Evolutionary conservation across 495 filamentous ascomycete genomes (phyloP), one percentile per base, ranked within the genome.

Genomic region (Pseudoneurospora amorphoporcata): DNA sequence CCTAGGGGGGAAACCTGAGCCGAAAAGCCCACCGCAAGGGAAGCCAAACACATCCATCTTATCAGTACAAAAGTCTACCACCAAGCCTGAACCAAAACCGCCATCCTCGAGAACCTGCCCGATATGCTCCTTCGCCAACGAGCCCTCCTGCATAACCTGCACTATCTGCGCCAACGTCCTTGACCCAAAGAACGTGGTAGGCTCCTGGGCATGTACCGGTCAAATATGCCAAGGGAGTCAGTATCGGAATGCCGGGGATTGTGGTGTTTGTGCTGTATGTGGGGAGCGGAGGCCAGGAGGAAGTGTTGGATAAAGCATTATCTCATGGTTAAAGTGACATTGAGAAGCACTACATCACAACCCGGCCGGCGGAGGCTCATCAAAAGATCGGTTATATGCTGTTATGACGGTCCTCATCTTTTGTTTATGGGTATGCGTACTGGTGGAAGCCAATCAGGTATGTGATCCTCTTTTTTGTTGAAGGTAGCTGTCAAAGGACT

Each of bases 221-320:
- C 74, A 76, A 16, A 74, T 79, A 3, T 92, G 91, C 76, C 76
- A 78, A 70, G 86, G 82, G 39, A 84, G 81, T 39, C 39, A 75
- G 9, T 93, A 92, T 77, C 72, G 88, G 68, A 94, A 93, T 75
- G 84, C 90, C 3, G 85, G 83, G 2, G 90, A 92, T 77, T 87
- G 82, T 39, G 89, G 87, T 17, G 75, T 88, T 8, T 94, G 92
- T 76, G 90, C 90, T 23, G 79, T 90, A 35, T 94, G 91, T 76
- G 89, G 90, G 17, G 79, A 78, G 41, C 82, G 82, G 69, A 83
- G 68, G 74, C 53, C 12, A 35, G 29, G 29, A 37, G 53, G 29
- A 65, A 35, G 43, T 47, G n/a, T 8, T 17, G 53, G 53, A 12
- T 65, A 29, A 58, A 14, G 19, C 10, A 58, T 29, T 9, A 32